These are phyloP conservation scores for Ceriops zippeliana DNA, from an alignment of 345 rosid species.

Conservation along the genomic window DNA sequence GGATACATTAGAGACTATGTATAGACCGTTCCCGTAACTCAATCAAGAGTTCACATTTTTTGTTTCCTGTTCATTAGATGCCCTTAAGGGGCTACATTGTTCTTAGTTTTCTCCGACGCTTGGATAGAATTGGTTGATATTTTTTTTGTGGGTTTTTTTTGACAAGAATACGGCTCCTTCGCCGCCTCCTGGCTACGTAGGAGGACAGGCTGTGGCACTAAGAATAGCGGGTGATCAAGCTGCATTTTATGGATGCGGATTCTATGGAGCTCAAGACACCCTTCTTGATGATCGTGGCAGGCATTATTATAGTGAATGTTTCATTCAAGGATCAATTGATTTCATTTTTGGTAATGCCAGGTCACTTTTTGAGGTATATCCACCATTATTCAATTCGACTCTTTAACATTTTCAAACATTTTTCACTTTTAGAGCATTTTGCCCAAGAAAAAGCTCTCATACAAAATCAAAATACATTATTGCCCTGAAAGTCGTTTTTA, in stretches of 20 bases:
- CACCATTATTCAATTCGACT: neutral
- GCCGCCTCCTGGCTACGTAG: slow-evolving; percentile 59
- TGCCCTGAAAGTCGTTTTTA: no score
- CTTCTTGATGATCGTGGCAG: slow-evolving; percentile 69
- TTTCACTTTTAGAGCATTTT: neutral
- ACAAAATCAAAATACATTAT: no score
- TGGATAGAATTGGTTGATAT: slow-evolving; percentile 3
- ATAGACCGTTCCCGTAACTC: no score
- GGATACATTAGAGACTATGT: no score
- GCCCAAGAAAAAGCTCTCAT: no score
- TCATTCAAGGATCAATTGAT: slow-evolving; percentile 84
- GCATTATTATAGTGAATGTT: slow-evolving; percentile 67
- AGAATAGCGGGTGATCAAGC: slow-evolving; percentile 71
- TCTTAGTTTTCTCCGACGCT: no score
- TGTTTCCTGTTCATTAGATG: no score
- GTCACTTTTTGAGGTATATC: slow-evolving; percentile 56
- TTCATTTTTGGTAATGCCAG: slow-evolving; percentile 73
- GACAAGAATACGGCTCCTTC: slow-evolving; percentile 66
- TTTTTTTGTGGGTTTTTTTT: neutral
- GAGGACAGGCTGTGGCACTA: slow-evolving; percentile 82
- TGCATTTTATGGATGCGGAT: slow-evolving; percentile 78
- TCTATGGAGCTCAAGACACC: slow-evolving; percentile 87
- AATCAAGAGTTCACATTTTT: no score
- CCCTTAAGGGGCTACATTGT: no score
- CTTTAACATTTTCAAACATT: neutral